Conservation (phyloP, 2,329 filamentous ascomycete genomes). For the Tolypocladium inflatum region DNA sequence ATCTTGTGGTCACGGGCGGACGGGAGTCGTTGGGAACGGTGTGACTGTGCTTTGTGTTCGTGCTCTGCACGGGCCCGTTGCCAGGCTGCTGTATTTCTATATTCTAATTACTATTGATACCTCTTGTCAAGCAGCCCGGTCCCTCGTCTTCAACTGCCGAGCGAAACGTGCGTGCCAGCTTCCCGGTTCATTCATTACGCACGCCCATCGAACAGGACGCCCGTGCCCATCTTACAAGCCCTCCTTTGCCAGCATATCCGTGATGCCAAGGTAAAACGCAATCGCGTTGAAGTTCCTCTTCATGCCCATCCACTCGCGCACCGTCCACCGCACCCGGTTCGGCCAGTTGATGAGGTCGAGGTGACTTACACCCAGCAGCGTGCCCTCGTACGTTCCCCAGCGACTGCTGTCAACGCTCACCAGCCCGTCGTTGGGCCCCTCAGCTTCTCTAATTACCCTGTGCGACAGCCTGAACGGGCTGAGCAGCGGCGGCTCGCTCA, state of each 20-base stretch:
- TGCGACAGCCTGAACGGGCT: constrained; percentile 53
- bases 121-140: constrained; percentile 3
- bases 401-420: constrained; percentile 54
- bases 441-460: constrained; percentile 35
- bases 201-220: background rate
- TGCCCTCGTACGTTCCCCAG: constrained; percentile 57
- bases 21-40: constrained; percentile 1
- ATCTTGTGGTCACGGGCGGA: background rate
- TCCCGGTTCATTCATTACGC: background rate
- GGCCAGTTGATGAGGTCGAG: constrained; percentile 61
- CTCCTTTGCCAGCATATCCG: constrained; percentile 63
- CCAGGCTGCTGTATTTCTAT: constrained; percentile 15
- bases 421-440: constrained; percentile 58
- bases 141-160: background rate
- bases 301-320: constrained; percentile 42
- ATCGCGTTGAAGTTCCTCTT: constrained; percentile 55
- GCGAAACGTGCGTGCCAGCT: no score
- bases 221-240: constrained; percentile 27
- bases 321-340: constrained; percentile 46
- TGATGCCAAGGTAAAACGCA: constrained; percentile 57
- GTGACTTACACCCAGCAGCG: constrained; percentile 51
- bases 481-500: constrained; percentile 42
- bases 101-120: constrained; percentile 11
- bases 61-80: constrained; percentile 4
- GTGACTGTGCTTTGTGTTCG: constrained; percentile 4